These are phyloP conservation scores for Lactuca saligna DNA, from an alignment of 129 eudicot genomes.

Conservation along the genomic window DNA sequence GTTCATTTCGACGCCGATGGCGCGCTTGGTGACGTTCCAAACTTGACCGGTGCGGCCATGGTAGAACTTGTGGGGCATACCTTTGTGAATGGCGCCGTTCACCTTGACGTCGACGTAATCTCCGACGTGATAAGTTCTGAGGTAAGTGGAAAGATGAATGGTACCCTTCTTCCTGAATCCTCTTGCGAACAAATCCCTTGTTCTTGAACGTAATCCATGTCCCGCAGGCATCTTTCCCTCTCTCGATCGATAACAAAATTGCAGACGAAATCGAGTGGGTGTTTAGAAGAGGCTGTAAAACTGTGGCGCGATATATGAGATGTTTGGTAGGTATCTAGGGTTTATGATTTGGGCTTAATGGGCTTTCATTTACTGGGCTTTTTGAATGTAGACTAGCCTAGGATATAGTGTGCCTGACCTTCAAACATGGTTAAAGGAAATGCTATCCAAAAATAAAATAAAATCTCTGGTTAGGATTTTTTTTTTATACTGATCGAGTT, in stretches of 20 bases:
- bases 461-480: no score
- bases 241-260: neutral
- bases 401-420: no score
- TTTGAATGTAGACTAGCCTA: neutral
- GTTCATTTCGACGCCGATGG: slow-evolving; percentile 90
- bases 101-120: slow-evolving; percentile 86
- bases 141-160: slow-evolving; percentile 66
- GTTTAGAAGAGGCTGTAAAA: neutral
- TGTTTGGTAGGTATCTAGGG: slow-evolving; percentile 27
- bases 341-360: slow-evolving; percentile 13
- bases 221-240: slow-evolving; percentile 86
- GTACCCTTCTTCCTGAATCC: slow-evolving; percentile 85
- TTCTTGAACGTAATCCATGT: slow-evolving; percentile 76
- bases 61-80: slow-evolving; percentile 97
- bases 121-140: slow-evolving; percentile 65
- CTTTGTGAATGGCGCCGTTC: slow-evolving; percentile 88
- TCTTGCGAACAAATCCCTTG: slow-evolving; percentile 68
- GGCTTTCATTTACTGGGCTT: neutral
- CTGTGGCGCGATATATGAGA: slow-evolving; percentile 8
- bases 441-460: no score
- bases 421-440: no score
- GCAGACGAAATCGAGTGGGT: neutral
- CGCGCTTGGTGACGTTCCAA: slow-evolving; percentile 97
- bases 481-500: no score
- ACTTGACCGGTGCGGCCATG: slow-evolving; percentile 97